A percentile compares a stretch with the other conserved stretches of the same genome.
phyloP scores from a whole-genome alignment of 257 asterid species.

The Solanum arcanum region DNA sequence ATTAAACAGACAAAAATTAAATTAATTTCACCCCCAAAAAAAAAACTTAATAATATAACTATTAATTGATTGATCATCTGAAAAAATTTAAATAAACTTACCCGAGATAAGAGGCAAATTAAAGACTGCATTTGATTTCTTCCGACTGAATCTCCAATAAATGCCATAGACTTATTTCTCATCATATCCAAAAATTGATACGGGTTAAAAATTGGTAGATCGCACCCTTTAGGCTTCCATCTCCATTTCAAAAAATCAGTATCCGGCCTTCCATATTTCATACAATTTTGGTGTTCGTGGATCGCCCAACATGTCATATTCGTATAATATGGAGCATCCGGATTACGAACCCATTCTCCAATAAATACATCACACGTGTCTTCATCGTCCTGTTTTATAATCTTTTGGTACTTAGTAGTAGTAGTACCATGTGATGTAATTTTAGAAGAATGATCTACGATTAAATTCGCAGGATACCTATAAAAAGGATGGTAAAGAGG shows the following conservation, averaged over 20 bases:
- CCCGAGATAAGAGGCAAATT: slow-evolving; percentile 51
- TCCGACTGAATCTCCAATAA: slow-evolving; percentile 57
- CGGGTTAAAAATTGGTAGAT: slow-evolving; percentile 34
- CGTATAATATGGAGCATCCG: slow-evolving; percentile 44
- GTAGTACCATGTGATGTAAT: neutral
- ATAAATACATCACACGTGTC: slow-evolving; percentile 31
- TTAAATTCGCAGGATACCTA: neutral
- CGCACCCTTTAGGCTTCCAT: slow-evolving; percentile 56
- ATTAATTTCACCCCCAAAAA: neutral
- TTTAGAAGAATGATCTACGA: neutral
- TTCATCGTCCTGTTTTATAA: neutral
- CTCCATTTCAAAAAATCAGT: slow-evolving; percentile 34
- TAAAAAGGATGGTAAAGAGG: neutral
- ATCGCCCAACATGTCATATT: slow-evolving; percentile 49
- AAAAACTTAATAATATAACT: neutral
- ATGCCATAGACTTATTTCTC: slow-evolving; percentile 38
- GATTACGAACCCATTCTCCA: slow-evolving; percentile 48
- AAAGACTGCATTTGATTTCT: slow-evolving; percentile 61
- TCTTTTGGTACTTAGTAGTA: neutral
- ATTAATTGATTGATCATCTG: neutral
- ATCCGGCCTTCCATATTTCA: slow-evolving; percentile 53
- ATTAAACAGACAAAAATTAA: neutral
- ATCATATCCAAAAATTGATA: slow-evolving; percentile 35
- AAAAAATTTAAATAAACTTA: neutral
- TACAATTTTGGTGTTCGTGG: slow-evolving; percentile 60